Conservation (phyloP, 768 basidiomycete species). For the Tylopilus subfusipes region DNA sequence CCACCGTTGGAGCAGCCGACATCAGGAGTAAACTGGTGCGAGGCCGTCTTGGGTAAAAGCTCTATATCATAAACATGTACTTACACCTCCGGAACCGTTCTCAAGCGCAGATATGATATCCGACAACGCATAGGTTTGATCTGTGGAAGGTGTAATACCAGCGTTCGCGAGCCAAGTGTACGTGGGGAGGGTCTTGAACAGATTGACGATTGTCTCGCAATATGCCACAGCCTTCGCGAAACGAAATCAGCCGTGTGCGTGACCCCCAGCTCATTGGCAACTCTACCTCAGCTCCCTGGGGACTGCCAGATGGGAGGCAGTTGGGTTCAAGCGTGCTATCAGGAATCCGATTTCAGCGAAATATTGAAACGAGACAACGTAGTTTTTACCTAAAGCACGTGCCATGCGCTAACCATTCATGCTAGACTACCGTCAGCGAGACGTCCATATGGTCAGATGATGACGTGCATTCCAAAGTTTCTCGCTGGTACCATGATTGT, state of each 20-base stretch:
- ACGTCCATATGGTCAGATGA: background rate
- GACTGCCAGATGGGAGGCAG: conserved; percentile 60
- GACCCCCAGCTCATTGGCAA: background rate
- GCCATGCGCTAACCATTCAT: conserved; percentile 72
- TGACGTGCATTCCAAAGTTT: conserved; percentile 62
- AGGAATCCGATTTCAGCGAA: conserved; percentile 1
- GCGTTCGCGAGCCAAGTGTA: conserved; percentile 64
- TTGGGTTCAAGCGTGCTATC: conserved; percentile 53
- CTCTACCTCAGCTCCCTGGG: conserved; percentile 57
- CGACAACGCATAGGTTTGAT: conserved; percentile 54
- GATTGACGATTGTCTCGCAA: conserved; percentile 53
- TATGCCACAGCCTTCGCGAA: conserved; percentile 57
- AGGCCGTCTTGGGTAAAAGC: background rate
- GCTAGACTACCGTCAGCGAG: conserved; percentile 34
- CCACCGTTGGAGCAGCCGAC: conserved; percentile 41
- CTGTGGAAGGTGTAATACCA: conserved; percentile 70
- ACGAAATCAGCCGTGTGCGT: background rate
- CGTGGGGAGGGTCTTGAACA: conserved; percentile 70
- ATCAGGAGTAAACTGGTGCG: conserved; percentile 43
- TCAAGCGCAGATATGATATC: conserved; percentile 53
- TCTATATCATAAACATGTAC: background rate
- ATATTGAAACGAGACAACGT: background rate
- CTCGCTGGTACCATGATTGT: conserved; percentile 55
- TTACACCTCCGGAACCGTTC: conserved; percentile 47
- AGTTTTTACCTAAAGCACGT: conserved; percentile 39